Base-by-base conservation (phyloP, 192 early-diverging fungal genomes). In the Gaertneriomyces semiglobifer region DNA sequence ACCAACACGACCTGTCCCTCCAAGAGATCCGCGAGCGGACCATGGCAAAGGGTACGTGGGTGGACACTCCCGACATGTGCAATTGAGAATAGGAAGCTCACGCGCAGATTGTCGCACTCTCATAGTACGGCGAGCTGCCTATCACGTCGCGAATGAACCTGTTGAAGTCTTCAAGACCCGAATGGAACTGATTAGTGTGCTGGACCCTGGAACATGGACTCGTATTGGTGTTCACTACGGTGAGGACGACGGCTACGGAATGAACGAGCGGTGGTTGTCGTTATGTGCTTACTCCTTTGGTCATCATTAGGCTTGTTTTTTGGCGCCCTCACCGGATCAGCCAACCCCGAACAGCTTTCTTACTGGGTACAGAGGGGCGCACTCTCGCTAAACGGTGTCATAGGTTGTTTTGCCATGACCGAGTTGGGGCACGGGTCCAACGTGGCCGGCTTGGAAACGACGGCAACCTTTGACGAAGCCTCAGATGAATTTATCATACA, bases 321-420 rank as follows among this genome's bases (percentile, higher is more conserved):
- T 76, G 90, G 89, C 16, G 89, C 92, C 33, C 78, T 95, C 39
- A 86, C 89, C 69, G 88, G 92, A 41, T 88, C 88, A 61, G 91
- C 91, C 11, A 93, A 91, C 19, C 81, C 89, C 4, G 81, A 86
- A 42, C 93, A 95, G 78, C 80, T 95, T 48, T 81, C 80, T 5
- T 88, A 93, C 77, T 95, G 92, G 90, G 84, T 89, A 51, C 82
- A 86, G 44, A 88, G 86, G 79, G 93, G 93, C 33, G 91, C 91
- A 7, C 66, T 94, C 9, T 83, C 88, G 20, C 72, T 94, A 68
- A 88, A 91, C 65, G 88, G 90, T 45, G 83, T 94, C 70, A 79
- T 88, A 3, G 93, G 93, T 38, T 96, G 92, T 80, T 96, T 94
- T 74, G 91, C 87, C 52, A 94, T 94, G 93, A 96, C 93, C 3